Evolutionary conservation across 495 filamentous ascomycete species (phyloP).

Genomic region (Symbiotaphrina buchneri): DNA sequence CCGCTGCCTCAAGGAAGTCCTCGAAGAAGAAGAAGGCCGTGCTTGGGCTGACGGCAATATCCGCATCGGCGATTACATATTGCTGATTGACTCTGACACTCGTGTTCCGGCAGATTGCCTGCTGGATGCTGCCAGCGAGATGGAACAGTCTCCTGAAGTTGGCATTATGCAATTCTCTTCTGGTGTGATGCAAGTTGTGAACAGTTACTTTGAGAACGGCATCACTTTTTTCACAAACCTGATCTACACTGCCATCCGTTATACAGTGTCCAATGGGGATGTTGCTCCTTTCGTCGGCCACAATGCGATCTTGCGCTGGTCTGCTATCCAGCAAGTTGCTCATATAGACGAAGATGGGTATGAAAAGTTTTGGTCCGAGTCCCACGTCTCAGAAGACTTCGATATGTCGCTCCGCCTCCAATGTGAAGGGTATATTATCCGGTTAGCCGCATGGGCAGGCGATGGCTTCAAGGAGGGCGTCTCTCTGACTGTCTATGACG

Average conservation of each 20-base stretch:
- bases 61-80: slow-evolving; percentile 58
- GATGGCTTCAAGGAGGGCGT: slow-evolving; percentile 23
- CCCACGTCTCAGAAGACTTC: slow-evolving; percentile 20
- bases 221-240: slow-evolving; percentile 22
- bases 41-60: slow-evolving; percentile 68
- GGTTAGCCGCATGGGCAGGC: slow-evolving; percentile 17
- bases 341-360: slow-evolving; percentile 12
- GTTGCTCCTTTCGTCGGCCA: slow-evolving; percentile 17
- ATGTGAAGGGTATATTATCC: slow-evolving; percentile 16
- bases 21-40: slow-evolving; percentile 38
- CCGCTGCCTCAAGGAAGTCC: slow-evolving; percentile 39
- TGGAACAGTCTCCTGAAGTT: slow-evolving; percentile 21
- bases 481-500: slow-evolving; percentile 22
- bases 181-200: slow-evolving; percentile 14
- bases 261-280: slow-evolving; percentile 16
- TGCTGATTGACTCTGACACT: slow-evolving; percentile 15
- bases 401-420: slow-evolving; percentile 20
- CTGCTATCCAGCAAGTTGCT: slow-evolving; percentile 13
- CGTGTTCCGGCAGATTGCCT: slow-evolving; percentile 21
- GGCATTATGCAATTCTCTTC: slow-evolving; percentile 23
- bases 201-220: slow-evolving; percentile 16
- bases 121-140: slow-evolving; percentile 21
- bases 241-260: slow-evolving; percentile 18
- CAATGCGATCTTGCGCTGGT: slow-evolving; percentile 14
- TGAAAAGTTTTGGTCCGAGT: slow-evolving; percentile 20